Conservation (phyloP, 2,329 filamentous ascomycete genomes). For the Dactylellina cionopaga region DNA sequence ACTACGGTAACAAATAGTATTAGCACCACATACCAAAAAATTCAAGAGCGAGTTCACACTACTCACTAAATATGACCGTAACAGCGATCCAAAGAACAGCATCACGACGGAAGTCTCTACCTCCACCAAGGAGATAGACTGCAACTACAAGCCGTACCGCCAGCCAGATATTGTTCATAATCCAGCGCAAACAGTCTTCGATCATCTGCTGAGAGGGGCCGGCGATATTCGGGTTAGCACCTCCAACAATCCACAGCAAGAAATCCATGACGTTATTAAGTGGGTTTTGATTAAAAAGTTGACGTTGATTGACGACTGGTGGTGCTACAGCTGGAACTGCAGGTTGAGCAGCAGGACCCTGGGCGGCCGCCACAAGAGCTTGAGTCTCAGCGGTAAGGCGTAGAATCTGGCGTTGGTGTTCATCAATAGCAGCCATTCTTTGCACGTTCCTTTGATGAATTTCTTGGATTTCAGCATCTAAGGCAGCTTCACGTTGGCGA, state of each 20-base stretch:
- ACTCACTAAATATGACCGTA: constrained; percentile 55
- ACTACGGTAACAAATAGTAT: constrained; percentile 37
- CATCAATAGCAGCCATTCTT: not conserved
- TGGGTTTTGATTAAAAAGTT: not conserved
- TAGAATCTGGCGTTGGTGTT: not conserved
- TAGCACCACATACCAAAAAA: not conserved
- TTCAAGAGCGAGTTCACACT: not conserved
- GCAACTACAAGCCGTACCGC: constrained; percentile 53
- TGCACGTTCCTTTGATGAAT: not conserved
- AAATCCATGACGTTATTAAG: constrained; percentile 3
- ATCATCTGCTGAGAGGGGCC: not conserved
- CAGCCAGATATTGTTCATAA: constrained; percentile 54
- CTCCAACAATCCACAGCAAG: constrained; percentile 1
- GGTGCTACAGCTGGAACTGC: not conserved
- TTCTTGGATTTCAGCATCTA: not conserved
- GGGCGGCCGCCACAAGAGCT: not conserved
- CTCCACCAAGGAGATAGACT: constrained; percentile 54
- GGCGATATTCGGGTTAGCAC: not conserved
- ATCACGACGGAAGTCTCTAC: constrained; percentile 54
- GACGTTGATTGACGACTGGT: no score
- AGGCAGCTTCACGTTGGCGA: not conserved
- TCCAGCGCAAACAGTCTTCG: constrained; percentile 19
- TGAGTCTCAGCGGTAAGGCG: not conserved
- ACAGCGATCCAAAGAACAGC: constrained; percentile 53
- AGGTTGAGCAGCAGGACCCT: not conserved